Evolutionary conservation across 2,329 filamentous ascomycete genomes (phyloP), one percentile per base, ranked within the genome.

Genomic region (Penicillium sp.): DNA sequence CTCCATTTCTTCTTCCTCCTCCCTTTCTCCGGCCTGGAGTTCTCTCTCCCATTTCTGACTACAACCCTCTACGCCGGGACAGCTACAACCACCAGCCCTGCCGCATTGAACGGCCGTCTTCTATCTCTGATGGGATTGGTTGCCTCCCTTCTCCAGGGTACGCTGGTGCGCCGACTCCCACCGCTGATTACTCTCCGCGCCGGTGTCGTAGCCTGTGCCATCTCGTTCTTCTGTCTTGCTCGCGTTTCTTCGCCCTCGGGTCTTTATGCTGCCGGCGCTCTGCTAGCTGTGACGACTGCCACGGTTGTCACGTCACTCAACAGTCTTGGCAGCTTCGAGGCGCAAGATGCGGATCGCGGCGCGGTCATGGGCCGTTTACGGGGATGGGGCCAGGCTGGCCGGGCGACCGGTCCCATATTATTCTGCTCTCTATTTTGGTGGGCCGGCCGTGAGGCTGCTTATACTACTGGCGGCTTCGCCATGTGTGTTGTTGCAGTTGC

Each of bases 381-480:
- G 27, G 85, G 83, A 62, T 86, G 83, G 71, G 93, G 94, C 6
- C 94, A 99, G 78, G 82, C 92, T 4, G 94, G 94, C 2, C 83
- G 94, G 32, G 91, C 92, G 0, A 73, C 96, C 10, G 94, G 94
- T 0, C 94, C 94, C 0, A 72, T 99, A 4, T 76, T 96, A 34
- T 99, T 99, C 70, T 97, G 94, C 58, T 91, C 90, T 45, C 79
- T 99, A 52, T 99, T 99, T 76, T 99, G 94, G 94, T 99, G 94
- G 94, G 92, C 91, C 7, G 94, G 94, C 0, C 81, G 94, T 43
- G 88, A 95, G 68, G 81, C 86, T 10, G 94, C 94, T 2, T 99
- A 97, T 72, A 80, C 79, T 1, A 81, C 91, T 64, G 94, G 94
- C 4, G 89, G 90, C 0, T 79, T 84, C 11, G 91, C 91, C 5